Conservation (phyloP, 169 alveolate species). For the Plasmodium gaboni region DNA sequence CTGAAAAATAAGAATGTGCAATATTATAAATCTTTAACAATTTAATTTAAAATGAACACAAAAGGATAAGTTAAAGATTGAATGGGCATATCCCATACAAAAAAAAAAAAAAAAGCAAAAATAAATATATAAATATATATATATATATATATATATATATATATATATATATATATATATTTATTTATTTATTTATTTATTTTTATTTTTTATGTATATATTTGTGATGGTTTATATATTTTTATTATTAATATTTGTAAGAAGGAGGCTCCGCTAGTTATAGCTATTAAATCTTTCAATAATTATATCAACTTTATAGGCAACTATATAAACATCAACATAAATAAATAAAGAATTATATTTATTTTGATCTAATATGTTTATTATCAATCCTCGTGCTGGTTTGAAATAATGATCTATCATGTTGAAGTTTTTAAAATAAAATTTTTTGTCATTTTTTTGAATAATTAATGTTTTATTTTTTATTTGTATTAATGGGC, state of each 20-base stretch:
- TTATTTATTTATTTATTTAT: background rate
- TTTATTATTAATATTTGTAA: background rate
- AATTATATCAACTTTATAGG: slow-evolving; percentile 61
- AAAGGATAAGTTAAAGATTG: no score
- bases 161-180: background rate
- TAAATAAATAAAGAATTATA: slow-evolving; percentile 31
- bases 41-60: no score
- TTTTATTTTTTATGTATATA: background rate
- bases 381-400: slow-evolving; percentile 60
- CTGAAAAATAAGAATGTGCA: no score
- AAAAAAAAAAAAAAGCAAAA: no score
- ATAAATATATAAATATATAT: no score
- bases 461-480: slow-evolving; percentile 73
- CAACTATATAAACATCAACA: slow-evolving; percentile 62
- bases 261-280: background rate
- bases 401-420: slow-evolving; percentile 64
- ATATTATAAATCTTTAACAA: no score
- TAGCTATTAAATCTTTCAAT: slow-evolving; percentile 18
- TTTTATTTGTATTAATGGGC: slow-evolving; percentile 66
- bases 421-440: slow-evolving; percentile 43
- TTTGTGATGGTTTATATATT: background rate
- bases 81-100: no score
- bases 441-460: slow-evolving; percentile 55
- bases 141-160: background rate
- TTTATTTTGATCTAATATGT: slow-evolving; percentile 22